These are phyloP conservation scores for Chloroidium sp. DNA, from an alignment of 163 green algal species.

Conservation along the genomic window DNA sequence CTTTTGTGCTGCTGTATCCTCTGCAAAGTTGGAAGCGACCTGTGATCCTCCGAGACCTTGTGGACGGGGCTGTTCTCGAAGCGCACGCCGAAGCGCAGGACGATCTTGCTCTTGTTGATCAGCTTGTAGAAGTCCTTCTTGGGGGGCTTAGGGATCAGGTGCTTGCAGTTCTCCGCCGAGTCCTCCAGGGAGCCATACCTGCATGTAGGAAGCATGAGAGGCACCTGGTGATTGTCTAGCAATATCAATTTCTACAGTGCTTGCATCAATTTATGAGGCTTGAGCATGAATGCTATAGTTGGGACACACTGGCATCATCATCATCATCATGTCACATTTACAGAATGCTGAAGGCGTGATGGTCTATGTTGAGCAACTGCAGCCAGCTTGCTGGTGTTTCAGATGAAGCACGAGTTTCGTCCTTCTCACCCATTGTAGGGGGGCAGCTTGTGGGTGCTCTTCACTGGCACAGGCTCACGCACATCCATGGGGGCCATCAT, in stretches of 20 bases:
- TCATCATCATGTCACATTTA: too few species aligned
- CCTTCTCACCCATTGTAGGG: slow-evolving; percentile 59
- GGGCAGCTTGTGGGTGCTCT: slow-evolving; percentile 38
- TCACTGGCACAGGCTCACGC: slow-evolving; percentile 42
- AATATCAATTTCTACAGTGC: too few species aligned
- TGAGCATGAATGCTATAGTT: too few species aligned
- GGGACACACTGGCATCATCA: too few species aligned
- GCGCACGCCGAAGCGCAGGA: slow-evolving; percentile 67
- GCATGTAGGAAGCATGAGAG: too few species aligned
- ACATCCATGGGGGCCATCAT: slow-evolving; percentile 61
- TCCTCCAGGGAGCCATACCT: slow-evolving; percentile 76
- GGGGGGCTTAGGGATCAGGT: slow-evolving; percentile 69
- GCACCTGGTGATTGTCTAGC: too few species aligned
- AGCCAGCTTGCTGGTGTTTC: too few species aligned
- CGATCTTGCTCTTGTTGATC: slow-evolving; percentile 85
- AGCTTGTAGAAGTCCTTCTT: slow-evolving; percentile 81
- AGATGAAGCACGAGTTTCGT: too few species aligned
- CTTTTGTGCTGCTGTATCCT: too few species aligned
- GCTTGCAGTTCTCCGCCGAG: slow-evolving; percentile 78
- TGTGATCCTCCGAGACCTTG: slow-evolving; percentile 11
- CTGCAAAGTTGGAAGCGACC: slow-evolving; percentile 1
- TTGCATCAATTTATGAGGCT: too few species aligned
- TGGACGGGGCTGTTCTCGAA: slow-evolving; percentile 43
- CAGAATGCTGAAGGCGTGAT: too few species aligned
- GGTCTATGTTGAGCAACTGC: too few species aligned